Base-by-base conservation (phyloP, 2,329 filamentous ascomycete species). In the Sphaerulina populicola region DNA sequence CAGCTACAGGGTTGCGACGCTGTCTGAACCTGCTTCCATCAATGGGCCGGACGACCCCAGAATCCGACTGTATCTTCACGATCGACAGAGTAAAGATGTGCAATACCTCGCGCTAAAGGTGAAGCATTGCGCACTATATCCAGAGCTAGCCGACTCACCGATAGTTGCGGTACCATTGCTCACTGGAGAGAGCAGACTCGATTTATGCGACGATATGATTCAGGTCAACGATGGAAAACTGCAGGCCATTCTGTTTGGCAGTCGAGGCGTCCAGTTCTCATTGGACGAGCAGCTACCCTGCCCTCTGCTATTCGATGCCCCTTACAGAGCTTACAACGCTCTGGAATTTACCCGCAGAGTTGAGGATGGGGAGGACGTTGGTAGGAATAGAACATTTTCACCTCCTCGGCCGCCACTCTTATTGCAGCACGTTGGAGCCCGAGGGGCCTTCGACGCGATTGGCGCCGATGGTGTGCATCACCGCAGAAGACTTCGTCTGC, bases 41-140 rank as follows among this genome's bases (percentile, higher is more conserved):
- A 44, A 52, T 41, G 51, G 46, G 8, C 49, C 40, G 31, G 53
- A 62, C 1, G 55, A 62, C n/a, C 11, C 44, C 4, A 57, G 49
- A 14, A 30, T 66, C 35, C 52, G 57, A 3, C 23, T 67, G 4
- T 67, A 62, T 41, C 47, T 67, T 5, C 63, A 63, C 42, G 59
- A 67, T 29, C 53, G 44, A 42, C 29, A 27, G 8, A 59, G 44
- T 6, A 50, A 54, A n/a, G 56, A 60, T n/a, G 40, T 63, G 2
- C 52, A 57, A 10, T 54, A 57, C 23, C 21, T 65, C 7, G 49
- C 53, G 4, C 33, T 67, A 7, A 53, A 53, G 12, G 45, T 67
- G 46, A 65, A 62, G 51, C 52, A 59, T 23, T 51, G 61, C n/a
- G 27, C 51, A 3, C 53, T 66, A 15, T 65, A 60, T 60, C 59